phyloP scores from a whole-genome alignment of 73 alveolate genomes.

The Stentor coeruleus region DNA sequence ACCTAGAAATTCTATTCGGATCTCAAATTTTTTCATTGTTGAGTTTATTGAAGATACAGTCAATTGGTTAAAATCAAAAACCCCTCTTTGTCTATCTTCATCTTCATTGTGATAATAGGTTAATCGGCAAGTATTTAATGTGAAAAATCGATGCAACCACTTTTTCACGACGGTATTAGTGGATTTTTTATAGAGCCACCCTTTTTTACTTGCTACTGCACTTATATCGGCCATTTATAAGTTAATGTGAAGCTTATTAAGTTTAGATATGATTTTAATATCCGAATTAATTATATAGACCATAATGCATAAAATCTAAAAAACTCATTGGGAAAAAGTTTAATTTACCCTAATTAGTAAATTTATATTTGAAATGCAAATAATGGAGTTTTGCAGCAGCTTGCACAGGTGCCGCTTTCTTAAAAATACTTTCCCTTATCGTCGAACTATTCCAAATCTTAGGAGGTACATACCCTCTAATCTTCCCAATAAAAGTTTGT shows the following conservation, averaged over 20 bases:
- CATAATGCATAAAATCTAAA: too few relatives aligned
- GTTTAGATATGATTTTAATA: too few relatives aligned
- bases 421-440: conserved; percentile 14
- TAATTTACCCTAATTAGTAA: neutral
- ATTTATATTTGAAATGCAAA: neutral
- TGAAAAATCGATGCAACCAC: neutral
- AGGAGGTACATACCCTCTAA: neutral
- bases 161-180: neutral
- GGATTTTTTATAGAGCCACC: neutral
- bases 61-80: neutral
- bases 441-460: conserved; percentile 1
- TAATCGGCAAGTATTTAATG: neutral
- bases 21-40: neutral
- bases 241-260: too few relatives aligned
- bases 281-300: too few relatives aligned
- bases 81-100: neutral
- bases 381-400: conserved; percentile 21
- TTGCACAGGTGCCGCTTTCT: neutral
- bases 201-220: too few relatives aligned
- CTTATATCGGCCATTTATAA: too few relatives aligned
- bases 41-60: neutral
- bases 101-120: neutral
- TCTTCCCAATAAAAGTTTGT: neutral
- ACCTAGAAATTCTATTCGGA: neutral
- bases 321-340: neutral